Evolutionary conservation across 768 basidiomycete genomes (phyloP).

Genomic region (Boletus insuetus): DNA sequence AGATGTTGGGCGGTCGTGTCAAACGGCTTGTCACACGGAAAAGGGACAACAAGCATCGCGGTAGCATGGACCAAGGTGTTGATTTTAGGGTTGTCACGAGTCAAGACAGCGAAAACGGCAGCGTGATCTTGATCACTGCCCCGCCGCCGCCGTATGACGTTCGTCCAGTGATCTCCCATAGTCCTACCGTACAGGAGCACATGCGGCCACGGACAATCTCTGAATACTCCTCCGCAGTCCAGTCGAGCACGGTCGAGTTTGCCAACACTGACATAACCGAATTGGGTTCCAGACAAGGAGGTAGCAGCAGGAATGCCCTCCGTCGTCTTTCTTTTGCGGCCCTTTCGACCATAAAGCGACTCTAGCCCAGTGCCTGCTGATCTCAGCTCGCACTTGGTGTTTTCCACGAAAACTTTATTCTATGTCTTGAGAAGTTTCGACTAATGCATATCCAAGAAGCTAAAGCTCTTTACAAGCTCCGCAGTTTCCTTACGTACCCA

Average conservation of each 20-base stretch:
- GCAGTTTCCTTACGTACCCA: not conserved
- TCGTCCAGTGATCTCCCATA: constrained; percentile 6
- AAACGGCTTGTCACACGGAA: constrained; percentile 25
- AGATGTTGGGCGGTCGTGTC: constrained; percentile 27
- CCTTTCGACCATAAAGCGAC: constrained; percentile 29
- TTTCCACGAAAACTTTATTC: constrained; percentile 4
- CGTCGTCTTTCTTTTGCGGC: constrained; percentile 32
- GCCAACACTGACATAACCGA: constrained; percentile 5
- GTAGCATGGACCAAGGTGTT: constrained; percentile 21
- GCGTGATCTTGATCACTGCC: constrained; percentile 30
- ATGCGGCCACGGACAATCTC: constrained; percentile 21
- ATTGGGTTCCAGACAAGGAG: constrained; percentile 12
- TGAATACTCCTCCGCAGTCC: constrained; percentile 23
- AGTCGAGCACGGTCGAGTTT: constrained; percentile 9
- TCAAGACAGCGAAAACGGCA: constrained; percentile 31
- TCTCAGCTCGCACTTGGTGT: not conserved
- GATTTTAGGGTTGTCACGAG: constrained; percentile 18
- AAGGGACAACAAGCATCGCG: constrained; percentile 6
- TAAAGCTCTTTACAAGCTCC: not conserved
- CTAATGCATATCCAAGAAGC: not conserved
- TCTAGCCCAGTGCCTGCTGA: constrained; percentile 3
- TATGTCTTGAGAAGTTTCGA: constrained; percentile 3
- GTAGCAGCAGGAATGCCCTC: constrained; percentile 20
- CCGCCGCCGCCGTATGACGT: constrained; percentile 27
- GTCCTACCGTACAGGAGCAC: constrained; percentile 1